Conservation (phyloP, 1,284 basidiomycete genomes). For the Marasmius tenuissimus region DNA sequence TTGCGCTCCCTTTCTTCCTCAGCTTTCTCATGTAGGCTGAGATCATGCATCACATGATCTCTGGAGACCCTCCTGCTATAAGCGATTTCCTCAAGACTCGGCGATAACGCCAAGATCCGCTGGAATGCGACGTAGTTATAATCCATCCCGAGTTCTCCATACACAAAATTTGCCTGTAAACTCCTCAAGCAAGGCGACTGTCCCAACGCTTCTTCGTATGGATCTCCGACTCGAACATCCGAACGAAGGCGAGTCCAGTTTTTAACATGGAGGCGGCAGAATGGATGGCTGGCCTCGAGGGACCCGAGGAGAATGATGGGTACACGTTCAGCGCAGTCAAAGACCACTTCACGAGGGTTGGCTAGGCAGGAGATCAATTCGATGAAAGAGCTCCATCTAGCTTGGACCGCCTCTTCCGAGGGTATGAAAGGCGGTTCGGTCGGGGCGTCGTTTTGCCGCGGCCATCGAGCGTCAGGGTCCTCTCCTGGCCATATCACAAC, state of each 20-base stretch:
- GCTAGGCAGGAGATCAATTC: background rate
- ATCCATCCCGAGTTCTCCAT: background rate
- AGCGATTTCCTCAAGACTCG: background rate
- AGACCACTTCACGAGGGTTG: background rate
- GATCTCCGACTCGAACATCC: background rate
- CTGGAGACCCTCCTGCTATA: too few species aligned
- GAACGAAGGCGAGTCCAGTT: background rate
- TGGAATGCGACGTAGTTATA: background rate
- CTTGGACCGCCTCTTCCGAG: background rate
- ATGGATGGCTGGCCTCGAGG: background rate
- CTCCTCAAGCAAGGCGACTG: background rate
- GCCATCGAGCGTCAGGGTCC: background rate
- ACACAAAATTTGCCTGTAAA: background rate
- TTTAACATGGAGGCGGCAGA: background rate
- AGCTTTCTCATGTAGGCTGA: too few species aligned
- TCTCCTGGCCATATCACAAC: background rate
- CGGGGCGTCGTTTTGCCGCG: background rate
- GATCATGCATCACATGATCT: too few species aligned
- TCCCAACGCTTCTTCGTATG: background rate
- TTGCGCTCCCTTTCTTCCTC: too few species aligned
- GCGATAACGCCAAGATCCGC: background rate
- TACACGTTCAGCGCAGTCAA: background rate
- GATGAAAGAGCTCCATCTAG: background rate
- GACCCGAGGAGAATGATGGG: background rate
- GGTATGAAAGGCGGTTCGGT: background rate